Conservation (phyloP, 164 flowering plant genomes). For the Akebia trifoliata region DNA sequence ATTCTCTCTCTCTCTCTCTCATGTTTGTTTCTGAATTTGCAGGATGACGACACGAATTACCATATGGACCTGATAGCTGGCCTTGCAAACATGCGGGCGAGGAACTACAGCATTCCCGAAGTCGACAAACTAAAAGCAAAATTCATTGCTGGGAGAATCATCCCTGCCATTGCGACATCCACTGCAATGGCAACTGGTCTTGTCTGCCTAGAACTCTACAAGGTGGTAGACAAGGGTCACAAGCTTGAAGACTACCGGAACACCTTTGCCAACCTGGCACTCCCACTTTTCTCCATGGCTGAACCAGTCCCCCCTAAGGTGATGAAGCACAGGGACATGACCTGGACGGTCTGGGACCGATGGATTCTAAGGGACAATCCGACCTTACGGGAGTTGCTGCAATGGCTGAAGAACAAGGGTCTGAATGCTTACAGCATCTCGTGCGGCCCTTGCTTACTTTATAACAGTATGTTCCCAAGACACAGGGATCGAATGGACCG, state of each 20-base stretch:
- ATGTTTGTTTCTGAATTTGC: constrained; percentile 15
- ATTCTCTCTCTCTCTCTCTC: background rate
- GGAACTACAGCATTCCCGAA: constrained; percentile 82
- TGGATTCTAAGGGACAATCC: constrained; percentile 63
- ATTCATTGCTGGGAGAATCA: constrained; percentile 81
- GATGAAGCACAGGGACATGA: constrained; percentile 66
- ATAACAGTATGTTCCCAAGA: constrained; percentile 64
- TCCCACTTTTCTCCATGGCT: constrained; percentile 85
- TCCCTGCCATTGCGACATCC: constrained; percentile 85
- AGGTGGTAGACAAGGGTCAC: constrained; percentile 65
- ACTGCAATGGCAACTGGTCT: constrained; percentile 91
- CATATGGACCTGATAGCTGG: constrained; percentile 85
- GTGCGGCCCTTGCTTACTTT: constrained; percentile 73
- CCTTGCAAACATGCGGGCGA: constrained; percentile 85
- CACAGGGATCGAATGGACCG: constrained; percentile 68
- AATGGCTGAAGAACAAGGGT: constrained; percentile 70
- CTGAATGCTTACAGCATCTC: constrained; percentile 82
- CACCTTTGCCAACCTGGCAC: constrained; percentile 78
- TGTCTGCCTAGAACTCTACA: constrained; percentile 84
- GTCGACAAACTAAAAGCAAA: constrained; percentile 87
- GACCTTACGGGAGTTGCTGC: constrained; percentile 56
- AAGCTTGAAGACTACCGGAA: constrained; percentile 74
- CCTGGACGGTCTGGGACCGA: constrained; percentile 92
- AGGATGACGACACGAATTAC: constrained; percentile 86
- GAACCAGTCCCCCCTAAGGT: constrained; percentile 93